Conservation (phyloP, 2,329 filamentous ascomycete species). For the Pestalotiopsis fici region DNA sequence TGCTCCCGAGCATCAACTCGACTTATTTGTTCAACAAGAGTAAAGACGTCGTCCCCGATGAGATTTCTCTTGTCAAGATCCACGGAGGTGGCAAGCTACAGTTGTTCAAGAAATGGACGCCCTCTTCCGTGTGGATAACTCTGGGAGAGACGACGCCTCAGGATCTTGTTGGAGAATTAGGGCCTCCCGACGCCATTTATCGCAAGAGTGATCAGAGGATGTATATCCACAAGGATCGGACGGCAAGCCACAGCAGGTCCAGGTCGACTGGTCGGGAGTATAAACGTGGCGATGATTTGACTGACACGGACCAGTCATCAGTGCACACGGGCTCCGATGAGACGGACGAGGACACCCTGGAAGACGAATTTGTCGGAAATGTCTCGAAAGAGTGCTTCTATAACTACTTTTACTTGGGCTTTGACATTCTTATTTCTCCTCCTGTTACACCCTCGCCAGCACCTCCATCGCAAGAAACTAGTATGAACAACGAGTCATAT, state of each 20-base stretch:
- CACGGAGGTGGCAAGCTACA: slow-evolving; percentile 79
- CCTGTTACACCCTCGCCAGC: slow-evolving; percentile 65
- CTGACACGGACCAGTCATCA: slow-evolving; percentile 76
- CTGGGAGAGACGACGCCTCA: slow-evolving; percentile 90
- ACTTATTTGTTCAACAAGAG: slow-evolving; percentile 68
- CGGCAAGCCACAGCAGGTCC: slow-evolving; percentile 50
- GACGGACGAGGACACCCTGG: slow-evolving; percentile 61
- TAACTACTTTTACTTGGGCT: slow-evolving; percentile 95
- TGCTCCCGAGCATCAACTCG: slow-evolving; percentile 73
- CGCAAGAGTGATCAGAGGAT: slow-evolving; percentile 87
- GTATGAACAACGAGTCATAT: slow-evolving; percentile 21
- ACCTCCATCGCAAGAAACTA: slow-evolving; percentile 51
- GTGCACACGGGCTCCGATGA: slow-evolving; percentile 71
- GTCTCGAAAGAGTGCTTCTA: slow-evolving; percentile 81
- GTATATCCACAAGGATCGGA: slow-evolving; percentile 74
- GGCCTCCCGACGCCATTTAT: slow-evolving; percentile 92
- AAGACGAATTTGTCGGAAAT: slow-evolving; percentile 55
- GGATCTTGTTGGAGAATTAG: slow-evolving; percentile 86
- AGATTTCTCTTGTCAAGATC: slow-evolving; percentile 79
- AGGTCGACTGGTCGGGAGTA: slow-evolving; percentile 46
- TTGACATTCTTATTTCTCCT: slow-evolving; percentile 88
- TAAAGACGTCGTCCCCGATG: slow-evolving; percentile 81
- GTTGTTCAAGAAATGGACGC: slow-evolving; percentile 71
- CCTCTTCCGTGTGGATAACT: slow-evolving; percentile 67
- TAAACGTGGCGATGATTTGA: slow-evolving; percentile 56